Conservation (phyloP, 345 rosid genomes). For the Camelina sativa region DNA sequence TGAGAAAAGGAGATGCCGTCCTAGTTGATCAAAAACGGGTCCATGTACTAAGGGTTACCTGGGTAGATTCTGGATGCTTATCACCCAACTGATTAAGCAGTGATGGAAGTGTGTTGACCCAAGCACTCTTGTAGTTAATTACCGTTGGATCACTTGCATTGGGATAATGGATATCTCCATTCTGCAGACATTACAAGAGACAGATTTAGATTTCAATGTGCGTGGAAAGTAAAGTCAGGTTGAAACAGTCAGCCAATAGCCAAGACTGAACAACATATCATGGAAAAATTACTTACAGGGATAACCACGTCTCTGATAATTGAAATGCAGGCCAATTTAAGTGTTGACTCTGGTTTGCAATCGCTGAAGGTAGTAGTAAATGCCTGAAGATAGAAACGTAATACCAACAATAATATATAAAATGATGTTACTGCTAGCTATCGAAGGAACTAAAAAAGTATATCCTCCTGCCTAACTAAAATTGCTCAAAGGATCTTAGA, state of each 20-base stretch:
- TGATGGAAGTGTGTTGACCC: slow-evolving; percentile 79
- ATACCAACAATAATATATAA: slow-evolving; percentile 19
- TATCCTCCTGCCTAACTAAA: slow-evolving; percentile 10
- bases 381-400: slow-evolving; percentile 57
- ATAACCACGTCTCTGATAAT: slow-evolving; percentile 64
- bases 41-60: slow-evolving; percentile 45
- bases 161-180: slow-evolving; percentile 46
- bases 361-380: slow-evolving; percentile 68
- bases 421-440: background rate
- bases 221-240: background rate
- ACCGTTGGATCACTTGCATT: slow-evolving; percentile 55
- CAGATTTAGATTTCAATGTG: slow-evolving; percentile 10
- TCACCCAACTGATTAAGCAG: slow-evolving; percentile 66
- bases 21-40: slow-evolving; percentile 16
- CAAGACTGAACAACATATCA: slow-evolving; percentile 1
- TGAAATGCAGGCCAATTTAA: slow-evolving; percentile 70
- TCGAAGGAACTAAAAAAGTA: slow-evolving; percentile 10
- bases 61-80: slow-evolving; percentile 57
- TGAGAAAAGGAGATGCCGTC: slow-evolving; percentile 18
- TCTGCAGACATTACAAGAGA: slow-evolving; percentile 47
- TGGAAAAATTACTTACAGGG: slow-evolving; percentile 60
- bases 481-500: slow-evolving; percentile 26
- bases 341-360: slow-evolving; percentile 66
- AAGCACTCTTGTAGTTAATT: slow-evolving; percentile 55
- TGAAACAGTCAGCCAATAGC: slow-evolving; percentile 10